A percentile compares a stretch with the other conserved stretches of the same genome.
Evolutionary conservation across 2,329 filamentous ascomycete genomes (phyloP).

Genomic region (Cladosporium sphaerospermum): DNA sequence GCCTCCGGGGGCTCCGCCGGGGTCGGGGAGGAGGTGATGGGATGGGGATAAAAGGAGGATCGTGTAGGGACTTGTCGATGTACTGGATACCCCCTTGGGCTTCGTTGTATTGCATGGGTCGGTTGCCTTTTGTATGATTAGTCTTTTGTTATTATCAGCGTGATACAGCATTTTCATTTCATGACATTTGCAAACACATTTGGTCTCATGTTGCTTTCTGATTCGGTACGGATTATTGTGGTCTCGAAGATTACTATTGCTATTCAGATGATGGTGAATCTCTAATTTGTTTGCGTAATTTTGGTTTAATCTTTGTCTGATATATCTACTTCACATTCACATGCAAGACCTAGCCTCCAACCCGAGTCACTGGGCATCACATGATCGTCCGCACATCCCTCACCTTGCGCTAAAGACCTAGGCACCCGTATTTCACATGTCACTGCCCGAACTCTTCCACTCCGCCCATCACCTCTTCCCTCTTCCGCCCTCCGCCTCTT

Average conservation of each 20-base stretch:
- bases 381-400: no score
- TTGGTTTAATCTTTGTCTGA: no score
- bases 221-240: background rate
- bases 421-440: background rate
- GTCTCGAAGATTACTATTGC: background rate
- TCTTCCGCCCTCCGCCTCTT: background rate
- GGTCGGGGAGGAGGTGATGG: conserved; percentile 5
- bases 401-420: no score
- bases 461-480: background rate
- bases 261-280: no score
- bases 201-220: no score
- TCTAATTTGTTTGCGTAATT: no score
- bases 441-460: background rate
- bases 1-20: background rate
- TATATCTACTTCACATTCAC: background rate
- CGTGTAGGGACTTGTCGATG: background rate
- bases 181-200: no score
- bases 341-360: background rate
- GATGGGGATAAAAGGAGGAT: background rate
- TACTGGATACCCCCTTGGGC: conserved; percentile 8
- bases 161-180: no score
- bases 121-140: conserved; percentile 3
- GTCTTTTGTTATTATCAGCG: background rate
- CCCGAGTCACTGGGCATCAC: background rate
- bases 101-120: conserved; percentile 7